Base-by-base conservation (phyloP, 306 rosid genomes). In the Cyclanthera cordifolia region DNA sequence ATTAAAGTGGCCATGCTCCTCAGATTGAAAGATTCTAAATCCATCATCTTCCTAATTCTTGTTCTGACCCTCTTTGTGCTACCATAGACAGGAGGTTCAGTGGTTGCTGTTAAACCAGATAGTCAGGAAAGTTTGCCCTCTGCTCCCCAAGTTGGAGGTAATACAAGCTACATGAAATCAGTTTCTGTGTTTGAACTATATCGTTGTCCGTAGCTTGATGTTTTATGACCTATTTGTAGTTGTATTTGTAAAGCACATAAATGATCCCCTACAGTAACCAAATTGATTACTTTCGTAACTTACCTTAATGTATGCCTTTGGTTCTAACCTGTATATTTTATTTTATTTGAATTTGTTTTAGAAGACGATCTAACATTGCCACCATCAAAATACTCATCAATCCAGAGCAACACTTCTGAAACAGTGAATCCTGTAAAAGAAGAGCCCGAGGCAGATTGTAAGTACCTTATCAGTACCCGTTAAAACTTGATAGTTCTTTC, bases 391-490 rank as follows among this genome's bases (percentile, higher is more conserved):
- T 43, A 82, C 24, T 78, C 90, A 72, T 89, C 89, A 70, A 25
- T 79, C 74, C 82, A 55, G 70, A 67, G 78, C 73, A 72, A 75
- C 52, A 48, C 13, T 48, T 76, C 81, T 48, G 90, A 84, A 17
- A 20, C 77, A 5, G 91, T 80, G 77, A 80, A 75, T 76, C 83
- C 80, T 15, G 72, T 58, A 37, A 53, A 76, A 3, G 96, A 82
- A 57, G 87, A 83, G 68, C 86, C 76, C 0, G 91, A 85, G 28
- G 73, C 82, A 15, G 85, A 81, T 68, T 85, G 95, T 89, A 79
- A 54, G 82, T 34, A 5, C 41, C 8, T 34, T 34, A 54, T 9
- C 16, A 16, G 0, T 0, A 16, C 14, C 12, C 6, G 9, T 32
- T 47, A 65, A 37, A 30, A 30, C 43, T 34, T 32, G 37, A 32